A percentile compares a stretch with the other conserved stretches of the same genome.
These are phyloP conservation scores for Fistulinella prunicolor DNA, from an alignment of 768 basidiomycete species.

Conservation along the genomic window DNA sequence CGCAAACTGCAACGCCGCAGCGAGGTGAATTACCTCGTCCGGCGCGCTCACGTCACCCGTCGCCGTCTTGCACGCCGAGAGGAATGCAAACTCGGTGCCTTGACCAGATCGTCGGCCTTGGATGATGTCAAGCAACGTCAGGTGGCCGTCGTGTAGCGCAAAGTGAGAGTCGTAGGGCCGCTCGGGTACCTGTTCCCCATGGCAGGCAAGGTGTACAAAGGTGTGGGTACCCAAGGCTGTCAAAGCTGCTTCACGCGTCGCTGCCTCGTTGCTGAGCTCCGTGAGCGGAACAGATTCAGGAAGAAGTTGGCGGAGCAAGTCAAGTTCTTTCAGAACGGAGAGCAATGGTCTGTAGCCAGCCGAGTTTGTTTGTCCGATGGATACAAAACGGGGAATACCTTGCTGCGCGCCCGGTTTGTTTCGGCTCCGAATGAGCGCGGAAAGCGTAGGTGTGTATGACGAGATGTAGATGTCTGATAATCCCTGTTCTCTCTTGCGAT, in stretches of 20 bases:
- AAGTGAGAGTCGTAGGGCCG: conserved; percentile 21
- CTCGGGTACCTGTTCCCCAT: conserved; percentile 15
- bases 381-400: conserved; percentile 7
- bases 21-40: conserved; percentile 31
- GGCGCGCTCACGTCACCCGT: conserved; percentile 21
- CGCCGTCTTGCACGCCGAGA: conserved; percentile 32
- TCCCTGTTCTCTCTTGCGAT: conserved; percentile 9
- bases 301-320: conserved; percentile 8
- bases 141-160: conserved; percentile 12
- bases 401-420: background rate
- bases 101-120: conserved; percentile 4
- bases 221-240: conserved; percentile 12
- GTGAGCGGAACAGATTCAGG: conserved; percentile 8
- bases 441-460: conserved; percentile 31
- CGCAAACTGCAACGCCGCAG: conserved; percentile 29
- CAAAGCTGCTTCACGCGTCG: conserved; percentile 13
- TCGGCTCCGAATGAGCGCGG: conserved; percentile 23
- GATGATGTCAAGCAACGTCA: conserved; percentile 27
- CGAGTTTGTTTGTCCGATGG: conserved; percentile 19
- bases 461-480: conserved; percentile 29
- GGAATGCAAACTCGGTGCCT: conserved; percentile 26
- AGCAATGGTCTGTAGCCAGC: background rate
- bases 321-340: conserved; percentile 16
- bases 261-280: conserved; percentile 9
- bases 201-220: conserved; percentile 29